phyloP scores from a whole-genome alignment of 495 filamentous ascomycete genomes.

The Lophiostoma macrostomum region DNA sequence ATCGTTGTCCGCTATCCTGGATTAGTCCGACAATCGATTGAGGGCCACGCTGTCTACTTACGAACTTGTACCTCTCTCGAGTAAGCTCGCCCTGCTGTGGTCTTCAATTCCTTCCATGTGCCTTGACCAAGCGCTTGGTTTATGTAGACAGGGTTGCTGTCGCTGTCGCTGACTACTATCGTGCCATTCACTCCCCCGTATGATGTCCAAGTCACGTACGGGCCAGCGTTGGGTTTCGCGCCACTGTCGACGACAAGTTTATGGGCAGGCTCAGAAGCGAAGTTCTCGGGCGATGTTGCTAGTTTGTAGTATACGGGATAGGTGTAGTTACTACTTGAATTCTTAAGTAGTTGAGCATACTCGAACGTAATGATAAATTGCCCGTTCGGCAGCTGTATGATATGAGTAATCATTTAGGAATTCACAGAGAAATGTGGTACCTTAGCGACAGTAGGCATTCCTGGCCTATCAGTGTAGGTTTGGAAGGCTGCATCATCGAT shows the following conservation, averaged over 20 bases:
- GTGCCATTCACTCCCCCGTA: slow-evolving; percentile 36
- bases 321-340: slow-evolving; percentile 39
- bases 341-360: slow-evolving; percentile 41
- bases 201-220: slow-evolving; percentile 37
- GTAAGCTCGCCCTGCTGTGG: slow-evolving; percentile 6
- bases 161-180: slow-evolving; percentile 53
- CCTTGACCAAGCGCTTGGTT: slow-evolving; percentile 54
- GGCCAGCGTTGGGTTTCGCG: slow-evolving; percentile 46
- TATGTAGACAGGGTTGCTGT: slow-evolving; percentile 51
- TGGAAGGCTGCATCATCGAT: slow-evolving; percentile 59
- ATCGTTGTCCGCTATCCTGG: slow-evolving; percentile 5
- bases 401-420: neutral
- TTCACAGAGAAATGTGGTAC: neutral
- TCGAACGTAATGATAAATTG: slow-evolving; percentile 62
- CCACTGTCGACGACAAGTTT: slow-evolving; percentile 47
- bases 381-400: slow-evolving; percentile 52
- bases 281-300: slow-evolving; percentile 51
- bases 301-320: slow-evolving; percentile 60
- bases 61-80: slow-evolving; percentile 21
- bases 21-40: no score
- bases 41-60: slow-evolving; percentile 11
- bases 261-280: slow-evolving; percentile 44
- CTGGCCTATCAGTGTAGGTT: slow-evolving; percentile 58
- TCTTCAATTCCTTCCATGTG: slow-evolving; percentile 32
- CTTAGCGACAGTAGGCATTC: slow-evolving; percentile 58